Conservation (phyloP, 495 filamentous ascomycete genomes). For the Penicillium bialowiezense region DNA sequence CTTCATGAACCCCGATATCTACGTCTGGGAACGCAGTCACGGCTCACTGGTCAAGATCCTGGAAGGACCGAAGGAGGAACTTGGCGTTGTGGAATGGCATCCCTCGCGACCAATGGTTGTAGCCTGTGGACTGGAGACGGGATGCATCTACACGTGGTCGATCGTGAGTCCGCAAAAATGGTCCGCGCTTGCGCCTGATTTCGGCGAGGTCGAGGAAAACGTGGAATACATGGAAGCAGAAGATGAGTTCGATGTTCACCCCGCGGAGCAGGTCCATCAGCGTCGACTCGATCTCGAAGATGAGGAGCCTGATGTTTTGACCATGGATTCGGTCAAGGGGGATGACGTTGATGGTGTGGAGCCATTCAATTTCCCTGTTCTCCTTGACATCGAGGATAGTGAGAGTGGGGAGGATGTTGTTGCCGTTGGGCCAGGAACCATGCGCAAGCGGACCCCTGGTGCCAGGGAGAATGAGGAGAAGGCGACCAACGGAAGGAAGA, state of each 20-base stretch:
- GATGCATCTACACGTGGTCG: conserved; percentile 89
- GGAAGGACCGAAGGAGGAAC: conserved; percentile 91
- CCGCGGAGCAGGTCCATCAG: conserved; percentile 91
- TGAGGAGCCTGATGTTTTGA: conserved; percentile 83
- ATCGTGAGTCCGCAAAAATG: conserved; percentile 90
- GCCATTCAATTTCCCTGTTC: conserved; percentile 80
- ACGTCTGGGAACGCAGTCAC: conserved; percentile 93
- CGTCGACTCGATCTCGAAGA: conserved; percentile 85
- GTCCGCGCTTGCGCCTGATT: conserved; percentile 95
- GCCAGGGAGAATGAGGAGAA: conserved; percentile 39
- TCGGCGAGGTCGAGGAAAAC: conserved; percentile 96
- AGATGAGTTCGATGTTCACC: conserved; percentile 98
- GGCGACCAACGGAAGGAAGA: background rate
- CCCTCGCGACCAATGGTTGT: conserved; percentile 83
- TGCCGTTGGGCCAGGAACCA: conserved; percentile 77
- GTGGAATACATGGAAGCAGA: conserved; percentile 93
- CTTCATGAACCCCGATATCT: conserved; percentile 96
- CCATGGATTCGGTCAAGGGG: conserved; percentile 63
- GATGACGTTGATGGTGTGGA: conserved; percentile 50
- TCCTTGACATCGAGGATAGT: conserved; percentile 73
- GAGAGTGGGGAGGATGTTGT: conserved; percentile 88
- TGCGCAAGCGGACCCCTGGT: conserved; percentile 71
- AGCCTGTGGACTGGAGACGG: conserved; percentile 85
- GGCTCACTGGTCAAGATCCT: conserved; percentile 95
- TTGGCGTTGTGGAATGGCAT: conserved; percentile 96